Conservation (phyloP, 257 asterid genomes). For the Scutellaria minor region DNA sequence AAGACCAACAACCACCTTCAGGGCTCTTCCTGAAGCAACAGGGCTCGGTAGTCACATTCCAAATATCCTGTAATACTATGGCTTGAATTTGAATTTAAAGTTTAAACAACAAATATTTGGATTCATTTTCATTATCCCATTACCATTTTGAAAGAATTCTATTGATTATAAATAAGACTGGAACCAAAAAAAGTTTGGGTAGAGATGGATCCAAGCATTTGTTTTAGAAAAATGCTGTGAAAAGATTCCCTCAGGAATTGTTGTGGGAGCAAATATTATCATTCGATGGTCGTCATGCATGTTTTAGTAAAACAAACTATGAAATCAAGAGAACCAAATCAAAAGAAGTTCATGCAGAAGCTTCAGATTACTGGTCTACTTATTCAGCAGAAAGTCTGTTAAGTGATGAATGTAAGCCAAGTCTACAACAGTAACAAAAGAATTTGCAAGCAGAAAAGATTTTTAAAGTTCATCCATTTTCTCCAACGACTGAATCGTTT, state of each 20-base stretch:
- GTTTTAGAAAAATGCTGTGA: too few species aligned
- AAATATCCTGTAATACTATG: neutral
- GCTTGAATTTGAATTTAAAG: neutral
- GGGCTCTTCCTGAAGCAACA: too few species aligned
- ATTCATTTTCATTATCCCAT: too few species aligned
- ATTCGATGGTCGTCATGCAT: slow-evolving; percentile 4
- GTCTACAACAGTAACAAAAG: neutral
- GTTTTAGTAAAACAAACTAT: neutral
- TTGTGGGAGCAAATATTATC: neutral
- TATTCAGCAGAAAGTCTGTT: neutral
- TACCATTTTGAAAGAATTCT: too few species aligned
- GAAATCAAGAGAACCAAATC: neutral
- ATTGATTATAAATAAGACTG: too few species aligned
- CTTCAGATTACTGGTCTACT: neutral
- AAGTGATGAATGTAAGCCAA: neutral
- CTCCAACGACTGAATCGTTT: neutral
- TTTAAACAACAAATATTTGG: too few species aligned
- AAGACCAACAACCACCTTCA: neutral
- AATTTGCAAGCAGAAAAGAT: slow-evolving; percentile 8
- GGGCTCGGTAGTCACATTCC: neutral
- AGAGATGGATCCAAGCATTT: too few species aligned
- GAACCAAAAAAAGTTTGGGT: too few species aligned
- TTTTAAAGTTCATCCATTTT: neutral
- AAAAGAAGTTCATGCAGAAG: slow-evolving; percentile 20
- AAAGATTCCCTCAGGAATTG: too few species aligned